A percentile compares a stretch with the other conserved stretches of the same genome.
These are phyloP conservation scores for Catunica adiposa DNA, from an alignment of 2,329 filamentous ascomycete genomes.

Conservation along the genomic window DNA sequence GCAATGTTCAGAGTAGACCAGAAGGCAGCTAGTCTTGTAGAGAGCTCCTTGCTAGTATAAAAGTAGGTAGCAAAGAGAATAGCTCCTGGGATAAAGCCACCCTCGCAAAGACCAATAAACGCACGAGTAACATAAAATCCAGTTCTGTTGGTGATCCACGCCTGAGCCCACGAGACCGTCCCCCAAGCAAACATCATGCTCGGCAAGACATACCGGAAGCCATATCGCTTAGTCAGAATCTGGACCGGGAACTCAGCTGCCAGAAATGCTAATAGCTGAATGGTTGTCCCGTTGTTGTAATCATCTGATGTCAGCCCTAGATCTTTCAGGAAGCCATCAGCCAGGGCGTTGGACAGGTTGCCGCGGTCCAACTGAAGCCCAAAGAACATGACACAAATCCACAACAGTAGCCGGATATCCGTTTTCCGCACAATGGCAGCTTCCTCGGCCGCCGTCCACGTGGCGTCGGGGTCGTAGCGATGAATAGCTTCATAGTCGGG, in stretches of 20 bases:
- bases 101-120: constrained; percentile 36
- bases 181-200: constrained; percentile 33
- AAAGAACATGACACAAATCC: constrained; percentile 39
- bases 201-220: constrained; percentile 39
- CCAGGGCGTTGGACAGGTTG: constrained; percentile 45
- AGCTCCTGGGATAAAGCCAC: constrained; percentile 41
- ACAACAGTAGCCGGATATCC: constrained; percentile 26
- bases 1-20: constrained; percentile 38
- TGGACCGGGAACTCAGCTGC: constrained; percentile 42
- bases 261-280: constrained; percentile 38
- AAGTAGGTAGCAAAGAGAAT: constrained; percentile 56
- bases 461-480: constrained; percentile 24
- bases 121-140: constrained; percentile 35
- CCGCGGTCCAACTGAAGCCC: constrained; percentile 47
- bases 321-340: constrained; percentile 44
- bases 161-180: constrained; percentile 28
- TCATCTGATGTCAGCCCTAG: constrained; percentile 31
- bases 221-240: constrained; percentile 39
- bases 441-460: constrained; percentile 42
- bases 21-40: constrained; percentile 49
- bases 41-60: constrained; percentile 52
- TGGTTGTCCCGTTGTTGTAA: constrained; percentile 42
- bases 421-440: constrained; percentile 31
- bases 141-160: constrained; percentile 31
- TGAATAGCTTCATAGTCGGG: constrained; percentile 26